A percentile compares a stretch with the other conserved stretches of the same genome.
Conservation (phyloP, 371 early-diverging fungal species). For the Gilbertella persicaria region DNA sequence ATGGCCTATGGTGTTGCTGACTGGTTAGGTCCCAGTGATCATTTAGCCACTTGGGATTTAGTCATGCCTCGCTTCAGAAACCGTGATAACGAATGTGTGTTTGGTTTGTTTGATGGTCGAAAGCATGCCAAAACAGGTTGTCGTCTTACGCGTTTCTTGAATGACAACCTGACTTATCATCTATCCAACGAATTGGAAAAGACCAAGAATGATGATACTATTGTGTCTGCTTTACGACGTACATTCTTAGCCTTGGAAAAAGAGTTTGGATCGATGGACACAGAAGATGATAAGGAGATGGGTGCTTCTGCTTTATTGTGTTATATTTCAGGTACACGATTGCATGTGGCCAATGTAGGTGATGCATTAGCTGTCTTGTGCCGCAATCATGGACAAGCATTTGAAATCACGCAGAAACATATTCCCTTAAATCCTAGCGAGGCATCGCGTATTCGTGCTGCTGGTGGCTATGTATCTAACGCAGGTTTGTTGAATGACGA, state of each 20-base stretch:
- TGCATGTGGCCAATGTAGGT: slow-evolving; percentile 91
- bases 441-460: slow-evolving; percentile 70
- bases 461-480: slow-evolving; percentile 81
- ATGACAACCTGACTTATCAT: slow-evolving; percentile 65
- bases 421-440: slow-evolving; percentile 72
- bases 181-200: slow-evolving; percentile 75
- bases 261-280: slow-evolving; percentile 57
- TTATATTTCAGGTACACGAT: slow-evolving; percentile 74
- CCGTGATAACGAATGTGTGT: slow-evolving; percentile 81
- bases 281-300: slow-evolving; percentile 48
- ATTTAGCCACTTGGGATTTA: slow-evolving; percentile 76
- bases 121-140: slow-evolving; percentile 54
- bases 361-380: slow-evolving; percentile 86
- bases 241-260: slow-evolving; percentile 78
- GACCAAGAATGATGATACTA: slow-evolving; percentile 52
- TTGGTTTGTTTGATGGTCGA: slow-evolving; percentile 86
- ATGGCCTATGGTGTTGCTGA: slow-evolving; percentile 91
- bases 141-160: slow-evolving; percentile 67
- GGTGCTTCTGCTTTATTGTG: slow-evolving; percentile 76
- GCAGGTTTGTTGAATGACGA: slow-evolving; percentile 72
- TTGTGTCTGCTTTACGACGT: slow-evolving; percentile 65
- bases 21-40: slow-evolving; percentile 65
- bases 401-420: slow-evolving; percentile 77
- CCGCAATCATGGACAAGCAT: slow-evolving; percentile 69
- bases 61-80: slow-evolving; percentile 79